phyloP scores from a whole-genome alignment of 352 stramenopile species.

The Globisporangium abappressorium region DNA sequence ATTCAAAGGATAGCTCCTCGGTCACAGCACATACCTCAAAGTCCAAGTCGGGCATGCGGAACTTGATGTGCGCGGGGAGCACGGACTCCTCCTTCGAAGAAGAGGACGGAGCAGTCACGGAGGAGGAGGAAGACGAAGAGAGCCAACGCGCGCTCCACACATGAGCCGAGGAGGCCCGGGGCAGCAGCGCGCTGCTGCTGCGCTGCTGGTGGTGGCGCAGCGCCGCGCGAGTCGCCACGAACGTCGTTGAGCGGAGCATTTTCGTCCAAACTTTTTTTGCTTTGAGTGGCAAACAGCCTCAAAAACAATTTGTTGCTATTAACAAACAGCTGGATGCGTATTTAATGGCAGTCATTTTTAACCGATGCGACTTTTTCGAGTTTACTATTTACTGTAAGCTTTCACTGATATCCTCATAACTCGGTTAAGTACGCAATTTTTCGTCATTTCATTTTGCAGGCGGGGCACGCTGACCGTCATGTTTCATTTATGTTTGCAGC shows the following conservation, averaged over 20 bases:
- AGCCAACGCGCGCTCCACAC: conserved; percentile 7
- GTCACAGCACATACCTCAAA: conserved; percentile 51
- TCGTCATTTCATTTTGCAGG: too few species aligned
- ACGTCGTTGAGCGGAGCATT: conserved; percentile 7
- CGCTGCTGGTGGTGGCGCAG: conserved; percentile 3
- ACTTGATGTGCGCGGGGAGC: conserved; percentile 80
- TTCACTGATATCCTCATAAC: too few species aligned
- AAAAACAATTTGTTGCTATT: too few species aligned
- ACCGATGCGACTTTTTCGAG: too few species aligned
- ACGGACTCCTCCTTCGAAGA: conserved; percentile 1
- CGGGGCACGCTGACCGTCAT: too few species aligned
- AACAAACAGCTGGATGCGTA: too few species aligned
- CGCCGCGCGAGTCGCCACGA: not conserved
- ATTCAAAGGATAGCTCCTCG: not conserved
- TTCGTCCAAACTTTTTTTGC: conserved; percentile 9
- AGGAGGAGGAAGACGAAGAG: conserved; percentile 9
- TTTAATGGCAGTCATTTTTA: too few species aligned
- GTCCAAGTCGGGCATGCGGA: conserved; percentile 85
- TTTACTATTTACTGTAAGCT: too few species aligned
- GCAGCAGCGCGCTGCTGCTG: not conserved
- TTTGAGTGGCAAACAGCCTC: not conserved
- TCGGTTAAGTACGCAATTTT: too few species aligned
- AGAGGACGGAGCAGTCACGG: not conserved
- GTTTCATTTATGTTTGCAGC: too few species aligned
- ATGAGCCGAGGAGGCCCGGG: not conserved